phyloP scores from a whole-genome alignment of 2,329 filamentous ascomycete genomes.

The Trichothecium roseum region DNA sequence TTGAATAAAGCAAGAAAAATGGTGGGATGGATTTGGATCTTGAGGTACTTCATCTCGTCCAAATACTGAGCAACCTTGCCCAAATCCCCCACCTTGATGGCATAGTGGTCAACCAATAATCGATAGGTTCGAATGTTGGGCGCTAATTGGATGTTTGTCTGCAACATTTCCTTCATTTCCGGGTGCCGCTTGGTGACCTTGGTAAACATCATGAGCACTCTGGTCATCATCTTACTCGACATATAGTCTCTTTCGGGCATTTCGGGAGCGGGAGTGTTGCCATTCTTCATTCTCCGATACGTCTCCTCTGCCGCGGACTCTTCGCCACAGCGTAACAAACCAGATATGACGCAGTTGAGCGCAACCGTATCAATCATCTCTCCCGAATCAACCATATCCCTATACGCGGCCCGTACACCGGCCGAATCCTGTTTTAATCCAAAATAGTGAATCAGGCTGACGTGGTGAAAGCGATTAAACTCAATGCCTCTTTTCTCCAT shows the following conservation, averaged over 20 bases:
- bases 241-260: conserved; percentile 35
- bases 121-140: conserved; percentile 74
- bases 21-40: conserved; percentile 60
- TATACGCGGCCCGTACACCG: conserved; percentile 67
- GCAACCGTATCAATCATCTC: conserved; percentile 83
- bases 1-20: conserved; percentile 76
- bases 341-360: conserved; percentile 76
- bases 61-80: conserved; percentile 60
- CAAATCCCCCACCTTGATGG: conserved; percentile 58
- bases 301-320: conserved; percentile 66
- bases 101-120: conserved; percentile 68
- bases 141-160: conserved; percentile 53
- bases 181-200: conserved; percentile 44
- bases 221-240: conserved; percentile 38
- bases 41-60: conserved; percentile 66
- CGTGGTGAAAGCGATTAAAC: conserved; percentile 71
- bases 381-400: conserved; percentile 70
- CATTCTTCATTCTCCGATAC: conserved; percentile 72
- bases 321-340: conserved; percentile 69
- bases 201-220: conserved; percentile 47
- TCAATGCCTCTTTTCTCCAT: conserved; percentile 59
- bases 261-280: conserved; percentile 29
- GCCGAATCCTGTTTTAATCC: conserved; percentile 65
- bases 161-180: conserved; percentile 40
- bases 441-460: conserved; percentile 74